Percentiles rank a stretch among this genome's conserved stretches.
These are phyloP conservation scores for Phytophthora megakarya DNA, from an alignment of 352 stramenopile species.

Conservation along the genomic window DNA sequence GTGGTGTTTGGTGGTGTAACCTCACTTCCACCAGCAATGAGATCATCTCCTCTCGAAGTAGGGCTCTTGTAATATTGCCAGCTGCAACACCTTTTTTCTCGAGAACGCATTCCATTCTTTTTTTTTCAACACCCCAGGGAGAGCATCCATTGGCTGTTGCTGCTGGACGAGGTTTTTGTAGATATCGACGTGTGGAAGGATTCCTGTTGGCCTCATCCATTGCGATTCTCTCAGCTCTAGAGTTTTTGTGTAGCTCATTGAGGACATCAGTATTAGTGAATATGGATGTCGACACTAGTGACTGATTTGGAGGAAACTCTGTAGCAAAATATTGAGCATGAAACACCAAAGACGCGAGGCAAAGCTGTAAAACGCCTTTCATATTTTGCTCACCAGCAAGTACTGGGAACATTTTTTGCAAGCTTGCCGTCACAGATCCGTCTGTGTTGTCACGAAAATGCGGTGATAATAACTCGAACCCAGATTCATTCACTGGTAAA, in stretches of 20 bases:
- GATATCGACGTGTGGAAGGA: slow-evolving; percentile 5
- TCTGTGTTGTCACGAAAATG: slow-evolving; percentile 5
- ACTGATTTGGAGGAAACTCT: slow-evolving; percentile 1
- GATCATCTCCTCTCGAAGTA: too few species aligned
- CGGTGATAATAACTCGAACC: slow-evolving; percentile 8
- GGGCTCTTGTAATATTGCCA: too few species aligned
- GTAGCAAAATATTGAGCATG: too few species aligned
- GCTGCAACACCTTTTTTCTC: too few species aligned
- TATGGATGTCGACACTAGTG: too few species aligned
- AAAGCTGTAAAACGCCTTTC: slow-evolving; percentile 3
- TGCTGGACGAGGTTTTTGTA: slow-evolving; percentile 1
- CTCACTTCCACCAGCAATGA: too few species aligned
- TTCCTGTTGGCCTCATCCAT: slow-evolving; percentile 3
- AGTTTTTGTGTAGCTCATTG: not conserved
- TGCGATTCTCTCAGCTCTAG: not conserved
- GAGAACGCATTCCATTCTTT: too few species aligned
- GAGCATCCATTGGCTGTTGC: slow-evolving; percentile 3
- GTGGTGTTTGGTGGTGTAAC: too few species aligned
- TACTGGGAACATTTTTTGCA: slow-evolving; percentile 11
- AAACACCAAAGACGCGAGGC: slow-evolving; percentile 5
- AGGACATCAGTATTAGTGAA: too few species aligned
- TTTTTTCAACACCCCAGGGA: slow-evolving; percentile 2
- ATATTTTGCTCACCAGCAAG: not conserved
- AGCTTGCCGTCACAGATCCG: too few species aligned
- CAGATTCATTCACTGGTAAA: slow-evolving; percentile 10